Evolutionary conservation across 1,284 basidiomycete genomes (phyloP).

Genomic region (Trichosporon coremiiforme): DNA sequence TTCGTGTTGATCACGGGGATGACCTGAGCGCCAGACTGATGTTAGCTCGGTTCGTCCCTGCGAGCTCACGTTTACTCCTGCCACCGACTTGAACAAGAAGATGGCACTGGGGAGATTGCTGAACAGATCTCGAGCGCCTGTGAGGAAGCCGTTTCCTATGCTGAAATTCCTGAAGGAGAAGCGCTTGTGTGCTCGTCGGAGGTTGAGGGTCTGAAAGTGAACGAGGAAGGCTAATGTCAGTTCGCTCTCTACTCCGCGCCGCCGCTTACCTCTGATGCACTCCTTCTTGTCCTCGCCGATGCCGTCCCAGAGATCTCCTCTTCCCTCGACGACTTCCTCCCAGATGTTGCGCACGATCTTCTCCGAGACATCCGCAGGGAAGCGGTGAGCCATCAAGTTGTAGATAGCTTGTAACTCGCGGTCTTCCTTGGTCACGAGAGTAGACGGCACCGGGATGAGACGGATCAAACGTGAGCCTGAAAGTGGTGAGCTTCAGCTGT

Average conservation of each 20-base stretch:
- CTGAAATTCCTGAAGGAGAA: conserved; percentile 76
- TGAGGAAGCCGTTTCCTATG: conserved; percentile 85
- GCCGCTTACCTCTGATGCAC: conserved; percentile 52
- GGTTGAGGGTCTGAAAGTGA: conserved; percentile 81
- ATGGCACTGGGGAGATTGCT: conserved; percentile 90
- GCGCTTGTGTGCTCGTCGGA: conserved; percentile 84
- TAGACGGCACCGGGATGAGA: conserved; percentile 56
- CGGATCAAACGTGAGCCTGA: conserved; percentile 59
- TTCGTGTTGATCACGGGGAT: conserved; percentile 92
- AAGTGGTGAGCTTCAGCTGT: neutral
- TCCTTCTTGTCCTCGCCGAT: conserved; percentile 93
- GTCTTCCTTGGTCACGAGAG: conserved; percentile 38
- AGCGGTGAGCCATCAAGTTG: conserved; percentile 74
- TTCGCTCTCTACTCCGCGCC: neutral
- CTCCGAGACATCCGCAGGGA: conserved; percentile 69
- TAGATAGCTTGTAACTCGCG: conserved; percentile 64
- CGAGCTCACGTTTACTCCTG: conserved; percentile 60
- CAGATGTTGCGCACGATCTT: conserved; percentile 82
- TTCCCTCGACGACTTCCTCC: conserved; percentile 90
- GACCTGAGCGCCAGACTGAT: conserved; percentile 54
- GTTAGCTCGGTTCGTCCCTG: neutral
- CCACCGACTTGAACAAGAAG: conserved; percentile 91
- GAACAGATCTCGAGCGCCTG: conserved; percentile 81
- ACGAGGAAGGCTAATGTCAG: conserved; percentile 73
- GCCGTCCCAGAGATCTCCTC: conserved; percentile 78